Conservation (phyloP, 2,329 filamentous ascomycete species). For the Pestalotiopsis sp. region DNA sequence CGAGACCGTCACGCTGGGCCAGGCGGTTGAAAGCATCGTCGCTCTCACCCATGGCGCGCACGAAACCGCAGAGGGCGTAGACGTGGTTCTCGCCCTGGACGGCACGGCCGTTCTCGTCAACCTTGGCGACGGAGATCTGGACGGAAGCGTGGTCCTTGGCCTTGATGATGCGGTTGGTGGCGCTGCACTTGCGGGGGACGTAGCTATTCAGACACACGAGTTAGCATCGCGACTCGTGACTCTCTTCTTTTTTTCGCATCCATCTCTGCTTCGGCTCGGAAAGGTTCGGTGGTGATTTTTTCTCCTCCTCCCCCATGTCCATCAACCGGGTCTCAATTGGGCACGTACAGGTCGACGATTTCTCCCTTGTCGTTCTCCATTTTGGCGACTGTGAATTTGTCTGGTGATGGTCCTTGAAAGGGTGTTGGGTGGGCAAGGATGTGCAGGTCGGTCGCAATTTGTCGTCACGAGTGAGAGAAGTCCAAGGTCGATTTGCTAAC, state of each 20-base stretch:
- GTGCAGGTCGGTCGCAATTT: slow-evolving; percentile 1
- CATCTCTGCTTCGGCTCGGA: neutral
- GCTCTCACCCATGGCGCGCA: slow-evolving; percentile 96
- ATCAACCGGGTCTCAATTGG: slow-evolving; percentile 17
- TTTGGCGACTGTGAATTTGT: slow-evolving; percentile 51
- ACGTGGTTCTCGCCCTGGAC: slow-evolving; percentile 93
- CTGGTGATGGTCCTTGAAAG: slow-evolving; percentile 31
- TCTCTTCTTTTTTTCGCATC: neutral
- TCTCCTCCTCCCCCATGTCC: neutral
- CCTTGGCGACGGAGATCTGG: slow-evolving; percentile 96
- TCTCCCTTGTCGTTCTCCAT: slow-evolving; percentile 99
- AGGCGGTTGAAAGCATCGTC: slow-evolving; percentile 96
- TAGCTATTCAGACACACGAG: slow-evolving; percentile 59
- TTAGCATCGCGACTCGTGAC: neutral
- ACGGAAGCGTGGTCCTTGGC: slow-evolving; percentile 99
- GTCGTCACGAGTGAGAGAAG: slow-evolving; percentile 2
- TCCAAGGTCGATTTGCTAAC: neutral
- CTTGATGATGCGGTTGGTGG: slow-evolving; percentile 96
- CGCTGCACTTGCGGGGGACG: slow-evolving; percentile 98
- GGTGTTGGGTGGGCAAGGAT: slow-evolving; percentile 17
- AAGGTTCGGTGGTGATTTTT: neutral
- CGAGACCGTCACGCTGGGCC: slow-evolving; percentile 90
- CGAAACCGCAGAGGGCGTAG: slow-evolving; percentile 97
- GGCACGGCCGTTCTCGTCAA: slow-evolving; percentile 97
- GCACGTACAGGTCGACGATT: slow-evolving; percentile 94